Evolutionary conservation across 2,329 filamentous ascomycete genomes (phyloP), one percentile per base, ranked within the genome.

Genomic region (Aspergillus sp.): DNA sequence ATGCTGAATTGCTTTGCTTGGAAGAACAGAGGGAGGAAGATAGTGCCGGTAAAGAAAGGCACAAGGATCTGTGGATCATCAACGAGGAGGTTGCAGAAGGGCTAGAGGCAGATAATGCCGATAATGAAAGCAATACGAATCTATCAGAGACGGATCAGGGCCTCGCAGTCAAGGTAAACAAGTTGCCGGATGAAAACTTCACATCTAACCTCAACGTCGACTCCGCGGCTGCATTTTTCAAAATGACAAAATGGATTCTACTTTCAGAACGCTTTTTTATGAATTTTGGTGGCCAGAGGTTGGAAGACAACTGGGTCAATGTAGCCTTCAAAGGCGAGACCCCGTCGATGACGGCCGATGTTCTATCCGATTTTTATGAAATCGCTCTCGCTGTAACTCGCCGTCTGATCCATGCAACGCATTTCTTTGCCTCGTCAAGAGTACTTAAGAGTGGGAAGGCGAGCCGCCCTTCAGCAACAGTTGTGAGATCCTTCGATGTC

Each of bases 361-460:
- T 90, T 0, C 81, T 96, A n/a, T 81, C 84, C 5, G 90, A 95
- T 64, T 88, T 96, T 45, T 82, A 92, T 66, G 83, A 84, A 8
- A 73, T 96, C 2, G 79, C 83, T 0, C 71, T 89, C 1, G 89
- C 84, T 53, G 64, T 95, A 14, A 93, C 90, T 0, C 85, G 84
- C 58, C 82, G 90, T 12, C 75, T 96, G 1, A 79, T 95, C 2
- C 84, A 90, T 47, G 84, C 89, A 0, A 79, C 85, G 0, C 75
- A 95, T 0, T 89, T 88, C 65, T 84, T 91, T 57, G 84, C 88
- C n/a, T 82, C 84, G 70, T 88, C 89, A 2, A 82, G 91, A 43
- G 75, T 91, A 23, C 82, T 86, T 52, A 79, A 86, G 39, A 74
- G 70, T 64, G 71, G 71, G 39, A 66, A 58, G 66, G 66, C 58